A percentile compares a stretch with the other conserved stretches of the same genome.
These are phyloP conservation scores for Gorgonomyces haynaldii DNA, from an alignment of 192 early-diverging fungal genomes.

Conservation along the genomic window DNA sequence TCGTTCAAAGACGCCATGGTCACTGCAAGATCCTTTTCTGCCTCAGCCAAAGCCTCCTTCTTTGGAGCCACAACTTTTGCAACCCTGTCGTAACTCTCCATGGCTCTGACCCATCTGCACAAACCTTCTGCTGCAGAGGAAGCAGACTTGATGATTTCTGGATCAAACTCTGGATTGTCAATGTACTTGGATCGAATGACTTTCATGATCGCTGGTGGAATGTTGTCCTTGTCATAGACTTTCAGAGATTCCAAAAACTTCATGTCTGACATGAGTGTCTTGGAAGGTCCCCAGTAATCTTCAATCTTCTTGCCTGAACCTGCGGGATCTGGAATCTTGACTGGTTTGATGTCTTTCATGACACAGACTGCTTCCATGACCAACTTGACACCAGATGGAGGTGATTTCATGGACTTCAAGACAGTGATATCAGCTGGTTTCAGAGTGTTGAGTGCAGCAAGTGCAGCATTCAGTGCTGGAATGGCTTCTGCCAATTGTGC, in stretches of 20 bases:
- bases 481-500: conserved; percentile 48
- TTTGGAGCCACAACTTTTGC: conserved; percentile 55
- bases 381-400: conserved; percentile 45
- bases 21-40: conserved; percentile 38
- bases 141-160: conserved; percentile 48
- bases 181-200: conserved; percentile 45
- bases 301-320: conserved; percentile 51
- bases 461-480: conserved; percentile 42
- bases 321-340: conserved; percentile 46
- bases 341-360: conserved; percentile 53
- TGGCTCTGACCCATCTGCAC: conserved; percentile 48
- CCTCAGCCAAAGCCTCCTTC: conserved; percentile 37
- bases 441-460: conserved; percentile 43
- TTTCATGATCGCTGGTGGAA: conserved; percentile 43
- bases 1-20: conserved; percentile 46
- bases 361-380: conserved; percentile 54
- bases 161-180: conserved; percentile 51
- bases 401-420: conserved; percentile 51
- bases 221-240: conserved; percentile 51
- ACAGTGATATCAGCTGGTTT: conserved; percentile 49
- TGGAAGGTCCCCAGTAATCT: conserved; percentile 44
- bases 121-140: conserved; percentile 51
- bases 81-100: conserved; percentile 47
- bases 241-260: conserved; percentile 41
- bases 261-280: conserved; percentile 40